Conservation (phyloP, 1,284 basidiomycete genomes). For the Anthracocystis setariae region DNA sequence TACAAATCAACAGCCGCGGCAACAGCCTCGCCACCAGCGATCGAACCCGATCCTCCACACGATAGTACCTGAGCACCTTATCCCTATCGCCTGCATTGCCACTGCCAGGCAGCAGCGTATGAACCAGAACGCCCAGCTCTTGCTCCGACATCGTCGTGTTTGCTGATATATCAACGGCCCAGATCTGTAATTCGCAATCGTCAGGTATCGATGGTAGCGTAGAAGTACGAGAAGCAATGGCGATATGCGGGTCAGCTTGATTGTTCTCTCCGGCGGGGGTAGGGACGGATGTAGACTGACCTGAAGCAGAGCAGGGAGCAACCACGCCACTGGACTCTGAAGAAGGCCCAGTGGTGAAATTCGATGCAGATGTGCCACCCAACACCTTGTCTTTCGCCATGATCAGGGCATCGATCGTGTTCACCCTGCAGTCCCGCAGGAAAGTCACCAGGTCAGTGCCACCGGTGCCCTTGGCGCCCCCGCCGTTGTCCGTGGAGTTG, state of each 20-base stretch:
- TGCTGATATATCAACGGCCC: slow-evolving; percentile 50
- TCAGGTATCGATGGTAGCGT: background rate
- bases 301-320: slow-evolving; percentile 20
- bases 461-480: slow-evolving; percentile 59
- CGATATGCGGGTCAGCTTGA: slow-evolving; percentile 18
- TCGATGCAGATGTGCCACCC: slow-evolving; percentile 1
- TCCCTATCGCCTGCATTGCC: slow-evolving; percentile 22
- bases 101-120: slow-evolving; percentile 17
- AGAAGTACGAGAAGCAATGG: background rate
- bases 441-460: slow-evolving; percentile 63
- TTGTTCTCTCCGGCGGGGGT: slow-evolving; percentile 1
- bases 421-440: slow-evolving; percentile 58
- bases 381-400: slow-evolving; percentile 23
- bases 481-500: slow-evolving; percentile 25
- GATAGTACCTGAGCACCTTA: slow-evolving; percentile 46
- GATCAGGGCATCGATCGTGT: slow-evolving; percentile 59
- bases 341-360: background rate
- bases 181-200: slow-evolving; percentile 33
- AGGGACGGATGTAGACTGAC: slow-evolving; percentile 28
- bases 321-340: background rate
- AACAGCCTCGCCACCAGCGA: slow-evolving; percentile 46
- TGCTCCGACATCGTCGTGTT: slow-evolving; percentile 5
- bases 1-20: slow-evolving; percentile 31
- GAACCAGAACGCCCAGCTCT: slow-evolving; percentile 7
- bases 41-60: slow-evolving; percentile 45